Percentiles rank a stretch among this genome's conserved stretches.
Conservation (phyloP, 2,329 filamentous ascomycete species). For the Aspergillus sp. region DNA sequence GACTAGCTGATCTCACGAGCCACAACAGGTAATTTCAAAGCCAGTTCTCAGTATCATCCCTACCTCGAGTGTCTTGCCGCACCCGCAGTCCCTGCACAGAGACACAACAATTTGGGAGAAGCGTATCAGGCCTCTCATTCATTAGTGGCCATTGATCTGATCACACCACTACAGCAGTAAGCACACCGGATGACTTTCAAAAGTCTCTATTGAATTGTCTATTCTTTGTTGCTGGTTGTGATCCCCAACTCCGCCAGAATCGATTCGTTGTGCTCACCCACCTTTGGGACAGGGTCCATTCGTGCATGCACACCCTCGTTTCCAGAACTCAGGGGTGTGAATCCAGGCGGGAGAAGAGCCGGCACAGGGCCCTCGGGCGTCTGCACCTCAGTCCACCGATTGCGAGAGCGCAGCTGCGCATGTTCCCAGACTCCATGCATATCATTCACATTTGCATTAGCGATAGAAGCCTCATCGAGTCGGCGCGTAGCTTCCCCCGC, state of each 20-base stretch:
- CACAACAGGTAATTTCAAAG: no score
- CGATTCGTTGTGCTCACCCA: constrained; percentile 57
- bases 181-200: neutral
- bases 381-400: constrained; percentile 56
- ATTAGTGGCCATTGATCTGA: neutral
- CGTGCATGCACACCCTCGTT: constrained; percentile 29
- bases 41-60: no score
- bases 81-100: no score
- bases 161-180: neutral
- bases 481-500: constrained; percentile 47
- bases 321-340: constrained; percentile 28
- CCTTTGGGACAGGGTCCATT: constrained; percentile 48
- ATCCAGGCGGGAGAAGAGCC: constrained; percentile 57
- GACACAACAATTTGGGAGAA: no score
- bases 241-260: constrained; percentile 52
- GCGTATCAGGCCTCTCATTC: neutral
- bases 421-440: constrained; percentile 62
- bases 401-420: constrained; percentile 56
- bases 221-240: neutral
- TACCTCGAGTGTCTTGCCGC: no score
- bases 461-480: constrained; percentile 56
- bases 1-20: no score
- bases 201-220: neutral
- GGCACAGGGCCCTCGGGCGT: constrained; percentile 54
- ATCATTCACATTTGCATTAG: constrained; percentile 60